Evolutionary conservation across 1,139 yeast species (phyloP).

Genomic region (Scheffersomyces cryptocercus): DNA sequence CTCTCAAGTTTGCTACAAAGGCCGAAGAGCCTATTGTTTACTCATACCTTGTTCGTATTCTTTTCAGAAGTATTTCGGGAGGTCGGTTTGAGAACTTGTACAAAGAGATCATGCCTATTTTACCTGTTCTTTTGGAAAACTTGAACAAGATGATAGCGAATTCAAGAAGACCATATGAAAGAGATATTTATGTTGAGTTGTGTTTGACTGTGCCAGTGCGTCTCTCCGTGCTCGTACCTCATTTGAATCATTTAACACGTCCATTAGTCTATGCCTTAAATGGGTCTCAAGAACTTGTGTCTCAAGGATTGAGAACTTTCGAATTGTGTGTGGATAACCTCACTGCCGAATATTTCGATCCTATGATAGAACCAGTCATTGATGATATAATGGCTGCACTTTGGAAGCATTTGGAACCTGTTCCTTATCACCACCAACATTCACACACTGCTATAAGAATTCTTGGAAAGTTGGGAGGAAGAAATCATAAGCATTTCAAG

Average conservation of each 20-base stretch:
- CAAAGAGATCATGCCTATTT: constrained; percentile 87
- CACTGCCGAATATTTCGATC: constrained; percentile 96
- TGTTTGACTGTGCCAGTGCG: constrained; percentile 96
- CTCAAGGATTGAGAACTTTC: constrained; percentile 90
- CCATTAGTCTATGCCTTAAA: constrained; percentile 90
- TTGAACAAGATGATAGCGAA: constrained; percentile 80
- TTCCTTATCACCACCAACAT: constrained; percentile 91
- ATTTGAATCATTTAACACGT: constrained; percentile 79
- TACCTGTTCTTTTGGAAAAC: constrained; percentile 84
- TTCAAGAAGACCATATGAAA: constrained; percentile 84
- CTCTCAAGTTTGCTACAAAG: constrained; percentile 78
- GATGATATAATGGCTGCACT: constrained; percentile 92
- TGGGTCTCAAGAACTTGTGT: constrained; percentile 87
- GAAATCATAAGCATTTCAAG: constrained; percentile 82
- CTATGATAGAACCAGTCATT: constrained; percentile 92
- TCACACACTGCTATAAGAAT: constrained; percentile 94
- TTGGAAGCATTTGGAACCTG: constrained; percentile 88
- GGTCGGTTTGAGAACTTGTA: constrained; percentile 91
- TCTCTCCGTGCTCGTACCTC: constrained; percentile 89
- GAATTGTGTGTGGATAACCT: constrained; percentile 96
- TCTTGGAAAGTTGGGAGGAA: constrained; percentile 92
- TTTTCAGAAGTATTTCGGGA: constrained; percentile 94
- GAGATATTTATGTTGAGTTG: constrained; percentile 90
- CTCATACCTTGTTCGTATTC: constrained; percentile 81
- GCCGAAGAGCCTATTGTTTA: constrained; percentile 91